Evolutionary conservation across 2,329 filamentous ascomycete genomes (phyloP), one percentile per base, ranked within the genome.

Genomic region (Tolypocladium guangdongense): DNA sequence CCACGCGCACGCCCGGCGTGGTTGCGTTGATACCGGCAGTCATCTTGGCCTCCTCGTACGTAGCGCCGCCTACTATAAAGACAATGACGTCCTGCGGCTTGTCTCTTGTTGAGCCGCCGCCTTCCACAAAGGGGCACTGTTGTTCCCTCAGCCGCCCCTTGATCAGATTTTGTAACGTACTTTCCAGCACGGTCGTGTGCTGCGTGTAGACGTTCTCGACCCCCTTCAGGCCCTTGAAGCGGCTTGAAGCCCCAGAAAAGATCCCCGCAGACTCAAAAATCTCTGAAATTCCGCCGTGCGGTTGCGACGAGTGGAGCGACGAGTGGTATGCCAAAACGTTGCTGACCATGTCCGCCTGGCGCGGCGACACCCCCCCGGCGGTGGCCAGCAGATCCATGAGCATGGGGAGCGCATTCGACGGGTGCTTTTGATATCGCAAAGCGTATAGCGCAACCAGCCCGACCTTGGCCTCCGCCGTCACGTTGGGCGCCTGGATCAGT

Each of bases 121-220:
- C 90, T 61, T 97, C 93, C 6, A 97, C 81, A 65, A 97, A 99
- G 0, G 93, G 95, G 65, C 95, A 97, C 57, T 93, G 83, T 59
- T 90, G 82, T 63, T 95, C 89, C 62, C 84, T 87, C 55, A 99
- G 71, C 33, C 88, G 83, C 0, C 93, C 95, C 66, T 96, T 96
- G 73, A 97, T 91, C 51, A 99, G 75, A 62, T 92, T 92, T 66
- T 96, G 92, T 20, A 99, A 73, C 0, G 90, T 97, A 27, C 81
- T 81, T 68, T 96, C 91, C 18, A 99, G 71, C 24, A 90, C 79
- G 0, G 95, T 90, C 7, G 90, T 95, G 68, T 99, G 93, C 68
- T 99, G 95, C 0, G 93, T 99, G 68, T 99, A 99, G 32, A 99
- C 93, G 62, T 99, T 99, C 68, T 99, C 95, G 1, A 99, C 93